phyloP scores from a whole-genome alignment of 805 yeast genomes.

The Sugiyamaella chiloensis region DNA sequence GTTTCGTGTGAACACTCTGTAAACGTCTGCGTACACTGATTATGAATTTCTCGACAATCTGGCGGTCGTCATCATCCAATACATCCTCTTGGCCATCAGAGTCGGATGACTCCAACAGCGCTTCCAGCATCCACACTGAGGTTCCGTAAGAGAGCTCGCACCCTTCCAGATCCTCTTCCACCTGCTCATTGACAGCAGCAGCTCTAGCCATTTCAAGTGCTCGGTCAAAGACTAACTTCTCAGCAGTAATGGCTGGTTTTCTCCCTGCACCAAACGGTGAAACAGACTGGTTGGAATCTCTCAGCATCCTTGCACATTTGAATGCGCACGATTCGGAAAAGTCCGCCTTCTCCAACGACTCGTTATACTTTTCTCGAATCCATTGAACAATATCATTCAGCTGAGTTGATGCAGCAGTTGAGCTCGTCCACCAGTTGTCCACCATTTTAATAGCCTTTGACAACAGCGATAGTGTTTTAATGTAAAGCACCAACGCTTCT shows the following conservation, averaged over 20 bases:
- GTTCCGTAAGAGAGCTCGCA: constrained; percentile 90
- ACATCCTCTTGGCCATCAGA: constrained; percentile 35
- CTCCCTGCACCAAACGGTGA: not conserved
- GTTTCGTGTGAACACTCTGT: constrained; percentile 21
- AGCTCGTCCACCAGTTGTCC: constrained; percentile 82
- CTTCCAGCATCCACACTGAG: constrained; percentile 93
- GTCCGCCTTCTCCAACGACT: constrained; percentile 85
- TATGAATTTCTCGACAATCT: constrained; percentile 76
- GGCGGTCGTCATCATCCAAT: constrained; percentile 69
- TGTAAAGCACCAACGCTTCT: constrained; percentile 82
- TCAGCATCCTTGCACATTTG: not conserved
- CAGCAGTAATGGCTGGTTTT: constrained; percentile 52
- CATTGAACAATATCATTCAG: constrained; percentile 68
- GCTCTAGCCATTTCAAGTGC: constrained; percentile 89
- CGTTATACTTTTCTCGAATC: constrained; percentile 86
- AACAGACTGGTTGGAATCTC: not conserved
- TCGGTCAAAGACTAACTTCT: constrained; percentile 83
- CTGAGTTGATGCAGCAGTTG: constrained; percentile 30
- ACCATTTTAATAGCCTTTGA: constrained; percentile 86
- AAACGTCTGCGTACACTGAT: constrained; percentile 79
- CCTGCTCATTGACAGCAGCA: constrained; percentile 86
- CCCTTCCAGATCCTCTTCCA: constrained; percentile 64
- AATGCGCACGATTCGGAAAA: constrained; percentile 47
- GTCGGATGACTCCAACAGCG: constrained; percentile 56
- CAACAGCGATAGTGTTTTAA: constrained; percentile 75